Percentiles rank a stretch among this genome's conserved stretches.
phyloP scores from a whole-genome alignment of 306 rosid genomes.

The Abrus precatorius region DNA sequence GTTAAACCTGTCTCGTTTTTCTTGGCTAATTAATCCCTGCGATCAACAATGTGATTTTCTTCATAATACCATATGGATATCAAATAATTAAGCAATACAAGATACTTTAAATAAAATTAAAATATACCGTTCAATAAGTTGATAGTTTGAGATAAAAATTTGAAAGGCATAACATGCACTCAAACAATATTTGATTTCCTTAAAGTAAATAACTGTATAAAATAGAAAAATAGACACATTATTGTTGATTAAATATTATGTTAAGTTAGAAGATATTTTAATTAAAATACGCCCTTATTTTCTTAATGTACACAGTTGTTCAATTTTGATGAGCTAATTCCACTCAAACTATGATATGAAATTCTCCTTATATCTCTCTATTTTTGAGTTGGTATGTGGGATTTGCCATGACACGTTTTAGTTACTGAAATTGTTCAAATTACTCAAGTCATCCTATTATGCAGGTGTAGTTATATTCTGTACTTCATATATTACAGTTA shows the following conservation, averaged over 20 bases:
- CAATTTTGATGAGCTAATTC: no score
- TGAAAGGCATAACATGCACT: neutral
- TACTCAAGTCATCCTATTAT: conserved; percentile 36
- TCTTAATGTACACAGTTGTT: no score
- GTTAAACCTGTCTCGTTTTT: conserved; percentile 83
- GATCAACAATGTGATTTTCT: neutral
- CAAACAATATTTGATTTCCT: neutral
- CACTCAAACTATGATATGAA: neutral
- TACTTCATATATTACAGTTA: conserved; percentile 34
- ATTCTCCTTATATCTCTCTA: neutral
- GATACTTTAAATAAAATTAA: neutral
- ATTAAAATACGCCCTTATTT: no score
- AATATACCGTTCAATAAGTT: neutral
- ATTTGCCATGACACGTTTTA: neutral
- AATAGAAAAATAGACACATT: no score
- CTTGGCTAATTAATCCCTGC: conserved; percentile 75
- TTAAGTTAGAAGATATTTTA: no score
- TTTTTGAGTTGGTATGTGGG: conserved; percentile 12
- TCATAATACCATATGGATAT: neutral
- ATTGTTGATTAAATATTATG: no score
- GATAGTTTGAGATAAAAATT: neutral
- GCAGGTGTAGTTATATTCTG: conserved; percentile 28
- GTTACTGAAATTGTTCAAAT: conserved; percentile 14
- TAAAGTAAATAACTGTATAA: no score
- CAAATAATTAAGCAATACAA: neutral